These are phyloP conservation scores for Lepidium sativum DNA, from an alignment of 345 rosid genomes.

Conservation along the genomic window DNA sequence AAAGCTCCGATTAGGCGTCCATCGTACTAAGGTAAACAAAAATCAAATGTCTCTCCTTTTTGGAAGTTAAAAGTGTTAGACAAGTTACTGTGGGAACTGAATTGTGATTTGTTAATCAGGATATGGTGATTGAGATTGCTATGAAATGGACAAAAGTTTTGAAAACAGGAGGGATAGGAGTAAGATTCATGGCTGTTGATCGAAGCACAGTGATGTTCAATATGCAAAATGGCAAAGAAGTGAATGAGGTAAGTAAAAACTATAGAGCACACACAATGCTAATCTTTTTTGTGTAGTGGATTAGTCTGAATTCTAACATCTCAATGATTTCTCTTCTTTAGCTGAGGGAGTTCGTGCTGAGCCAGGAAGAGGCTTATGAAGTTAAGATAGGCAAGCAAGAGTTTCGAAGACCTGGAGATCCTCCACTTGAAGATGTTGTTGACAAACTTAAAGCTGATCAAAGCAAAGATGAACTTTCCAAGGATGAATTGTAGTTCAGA, in stretches of 20 bases:
- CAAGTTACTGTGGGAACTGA: no score
- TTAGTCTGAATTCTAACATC: background rate
- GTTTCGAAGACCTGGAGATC: conserved; percentile 77
- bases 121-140: conserved; percentile 54
- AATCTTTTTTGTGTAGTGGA: background rate
- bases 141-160: conserved; percentile 66
- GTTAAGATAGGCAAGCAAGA: conserved; percentile 69
- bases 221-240: conserved; percentile 49
- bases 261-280: background rate
- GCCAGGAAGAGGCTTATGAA: conserved; percentile 75
- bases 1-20: conserved; percentile 68
- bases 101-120: conserved; percentile 32
- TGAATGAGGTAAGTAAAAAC: conserved; percentile 39
- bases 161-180: conserved; percentile 67
- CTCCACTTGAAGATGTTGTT: conserved; percentile 57
- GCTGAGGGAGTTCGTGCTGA: conserved; percentile 77
- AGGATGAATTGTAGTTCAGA: conserved; percentile 51
- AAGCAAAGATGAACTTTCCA: conserved; percentile 9
- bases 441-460: conserved; percentile 34
- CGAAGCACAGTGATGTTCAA: conserved; percentile 75
- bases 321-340: conserved; percentile 6
- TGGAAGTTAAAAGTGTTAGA: no score
- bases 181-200: conserved; percentile 66
- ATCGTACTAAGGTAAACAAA: conserved; percentile 46
- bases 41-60: no score